Evolutionary conservation across 371 early-diverging fungal species (phyloP).

Genomic region (Catenaria anguillulae): DNA sequence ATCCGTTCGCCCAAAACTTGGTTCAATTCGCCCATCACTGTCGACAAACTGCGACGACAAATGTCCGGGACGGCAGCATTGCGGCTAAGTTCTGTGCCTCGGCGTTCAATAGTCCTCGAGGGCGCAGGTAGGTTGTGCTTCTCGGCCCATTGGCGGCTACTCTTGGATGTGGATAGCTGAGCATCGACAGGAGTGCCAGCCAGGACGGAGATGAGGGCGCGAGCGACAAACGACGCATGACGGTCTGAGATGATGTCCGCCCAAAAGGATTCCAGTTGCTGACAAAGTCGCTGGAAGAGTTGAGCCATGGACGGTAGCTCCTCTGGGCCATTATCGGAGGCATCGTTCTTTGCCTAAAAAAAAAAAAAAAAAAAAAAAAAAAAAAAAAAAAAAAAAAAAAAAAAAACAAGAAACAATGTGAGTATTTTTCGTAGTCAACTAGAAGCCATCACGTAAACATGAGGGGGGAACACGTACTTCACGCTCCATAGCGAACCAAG

Average conservation of each 20-base stretch:
- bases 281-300: conserved; percentile 41
- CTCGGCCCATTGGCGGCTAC: conserved; percentile 13
- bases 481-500: conserved; percentile 54
- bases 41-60: conserved; percentile 38
- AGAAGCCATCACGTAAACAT: not conserved
- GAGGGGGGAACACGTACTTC: conserved; percentile 27
- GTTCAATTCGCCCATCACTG: conserved; percentile 38
- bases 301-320: conserved; percentile 47
- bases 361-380: no score
- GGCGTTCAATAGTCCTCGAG: not conserved
- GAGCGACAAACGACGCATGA: not conserved
- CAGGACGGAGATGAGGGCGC: not conserved
- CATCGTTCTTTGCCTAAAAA: not conserved
- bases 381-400: no score
- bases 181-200: conserved; percentile 1
- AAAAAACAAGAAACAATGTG: no score
- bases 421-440: conserved; percentile 11
- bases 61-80: conserved; percentile 34
- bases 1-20: conserved; percentile 18
- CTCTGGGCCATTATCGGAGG: conserved; percentile 10
- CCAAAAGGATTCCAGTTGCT: conserved; percentile 35
- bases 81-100: not conserved
- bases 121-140: not conserved
- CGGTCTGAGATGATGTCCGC: conserved; percentile 39
- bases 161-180: conserved; percentile 1